A percentile compares a stretch with the other conserved stretches of the same genome.
phyloP scores from a whole-genome alignment of 2,329 filamentous ascomycete species.

The Whalleya microplaca region DNA sequence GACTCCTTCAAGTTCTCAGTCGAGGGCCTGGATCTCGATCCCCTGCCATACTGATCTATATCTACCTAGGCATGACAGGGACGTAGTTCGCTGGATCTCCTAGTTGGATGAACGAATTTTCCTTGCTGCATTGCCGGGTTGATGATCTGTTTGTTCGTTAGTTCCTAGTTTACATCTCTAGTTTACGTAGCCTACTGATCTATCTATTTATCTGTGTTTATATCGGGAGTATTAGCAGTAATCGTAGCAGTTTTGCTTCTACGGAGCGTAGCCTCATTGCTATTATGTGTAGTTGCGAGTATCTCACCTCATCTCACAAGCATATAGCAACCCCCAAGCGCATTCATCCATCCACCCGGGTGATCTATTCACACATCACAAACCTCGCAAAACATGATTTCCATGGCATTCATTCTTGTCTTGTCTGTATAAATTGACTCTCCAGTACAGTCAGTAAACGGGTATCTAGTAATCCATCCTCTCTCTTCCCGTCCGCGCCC shows the following conservation, averaged over 20 bases:
- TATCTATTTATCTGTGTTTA: too few species aligned
- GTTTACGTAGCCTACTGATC: too few species aligned
- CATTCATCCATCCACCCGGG: too few species aligned
- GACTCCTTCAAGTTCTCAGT: conserved; percentile 66
- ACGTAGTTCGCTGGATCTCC: not conserved
- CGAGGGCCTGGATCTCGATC: conserved; percentile 59
- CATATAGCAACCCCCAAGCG: not conserved
- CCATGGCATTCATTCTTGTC: conserved; percentile 6
- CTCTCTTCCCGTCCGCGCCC: conserved; percentile 11
- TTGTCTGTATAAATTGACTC: conserved; percentile 19
- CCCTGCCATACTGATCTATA: conserved; percentile 54
- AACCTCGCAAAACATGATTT: too few species aligned
- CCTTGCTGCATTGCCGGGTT: not conserved
- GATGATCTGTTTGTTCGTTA: not conserved
- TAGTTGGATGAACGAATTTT: not conserved
- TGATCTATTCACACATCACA: not conserved
- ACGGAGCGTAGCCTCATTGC: too few species aligned
- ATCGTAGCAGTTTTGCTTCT: too few species aligned
- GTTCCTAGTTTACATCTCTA: too few species aligned
- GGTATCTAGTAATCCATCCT: conserved; percentile 26
- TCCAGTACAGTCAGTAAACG: conserved; percentile 21
- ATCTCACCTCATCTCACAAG: too few species aligned
- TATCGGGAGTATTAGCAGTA: too few species aligned
- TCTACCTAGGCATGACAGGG: too few species aligned
- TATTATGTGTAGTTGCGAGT: too few species aligned